Conservation (phyloP, 2,329 filamentous ascomycete genomes). For the Colletotrichum gigasporum region DNA sequence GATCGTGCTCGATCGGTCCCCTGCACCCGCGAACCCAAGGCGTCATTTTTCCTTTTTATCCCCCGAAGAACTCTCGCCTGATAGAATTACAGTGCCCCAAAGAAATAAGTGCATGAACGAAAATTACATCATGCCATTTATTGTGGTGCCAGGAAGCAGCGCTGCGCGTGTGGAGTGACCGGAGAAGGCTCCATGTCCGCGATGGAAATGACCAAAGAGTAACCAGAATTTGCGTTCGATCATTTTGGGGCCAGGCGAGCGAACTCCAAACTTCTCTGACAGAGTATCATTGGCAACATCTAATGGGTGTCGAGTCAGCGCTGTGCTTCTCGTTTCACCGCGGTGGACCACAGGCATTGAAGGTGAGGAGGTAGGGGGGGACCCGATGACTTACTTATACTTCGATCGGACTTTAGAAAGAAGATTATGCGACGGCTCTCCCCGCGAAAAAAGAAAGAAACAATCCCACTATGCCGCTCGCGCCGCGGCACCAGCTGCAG, state of each 20-base stretch:
- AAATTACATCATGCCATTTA: constrained; percentile 1
- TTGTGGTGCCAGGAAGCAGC: constrained; percentile 3
- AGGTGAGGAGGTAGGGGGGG: background rate
- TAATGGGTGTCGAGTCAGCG: constrained; percentile 4
- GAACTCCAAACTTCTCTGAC: constrained; percentile 28
- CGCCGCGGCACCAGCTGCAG: background rate
- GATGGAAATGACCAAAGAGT: constrained; percentile 1
- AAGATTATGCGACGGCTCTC: constrained; percentile 18
- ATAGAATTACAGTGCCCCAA: background rate
- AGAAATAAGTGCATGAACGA: constrained; percentile 11
- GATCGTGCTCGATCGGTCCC: constrained; percentile 32
- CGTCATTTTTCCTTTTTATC: constrained; percentile 13
- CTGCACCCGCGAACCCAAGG: constrained; percentile 30
- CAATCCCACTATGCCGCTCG: background rate
- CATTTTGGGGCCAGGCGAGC: constrained; percentile 29
- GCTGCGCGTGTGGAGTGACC: constrained; percentile 10
- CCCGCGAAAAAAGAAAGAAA: background rate
- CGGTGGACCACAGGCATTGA: no score
- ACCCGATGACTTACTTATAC: constrained; percentile 15
- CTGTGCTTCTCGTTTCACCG: background rate
- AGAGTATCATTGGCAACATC: constrained; percentile 30
- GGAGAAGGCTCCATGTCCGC: constrained; percentile 14
- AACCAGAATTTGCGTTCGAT: constrained; percentile 25
- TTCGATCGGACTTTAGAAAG: constrained; percentile 19
- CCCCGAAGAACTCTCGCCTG: constrained; percentile 5